These are phyloP conservation scores for Colletotrichum sp. DNA, from an alignment of 2,329 filamentous ascomycete genomes.

Conservation along the genomic window DNA sequence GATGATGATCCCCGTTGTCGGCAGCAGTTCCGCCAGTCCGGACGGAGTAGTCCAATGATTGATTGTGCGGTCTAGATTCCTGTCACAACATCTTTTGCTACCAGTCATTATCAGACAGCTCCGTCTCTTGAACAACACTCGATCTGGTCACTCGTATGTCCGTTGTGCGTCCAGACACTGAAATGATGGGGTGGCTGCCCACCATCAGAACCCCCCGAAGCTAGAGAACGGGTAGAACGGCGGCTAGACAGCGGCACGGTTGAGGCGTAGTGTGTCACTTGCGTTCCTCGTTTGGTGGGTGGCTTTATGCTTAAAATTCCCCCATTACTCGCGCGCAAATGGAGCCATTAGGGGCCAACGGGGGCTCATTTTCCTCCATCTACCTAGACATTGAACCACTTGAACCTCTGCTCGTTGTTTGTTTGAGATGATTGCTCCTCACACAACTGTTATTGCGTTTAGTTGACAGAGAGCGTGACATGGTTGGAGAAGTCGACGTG, in stretches of 20 bases:
- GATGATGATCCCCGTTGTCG: background rate
- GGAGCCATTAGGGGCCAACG: background rate
- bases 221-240: background rate
- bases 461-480: background rate
- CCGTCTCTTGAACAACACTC: background rate
- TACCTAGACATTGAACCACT: background rate
- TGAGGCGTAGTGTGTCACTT: background rate
- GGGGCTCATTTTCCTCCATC: background rate
- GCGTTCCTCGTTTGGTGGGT: background rate
- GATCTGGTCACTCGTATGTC: background rate
- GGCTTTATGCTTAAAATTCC: background rate
- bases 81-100: background rate
- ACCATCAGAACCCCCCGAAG: background rate
- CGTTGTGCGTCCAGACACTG: background rate
- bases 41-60: background rate
- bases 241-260: background rate
- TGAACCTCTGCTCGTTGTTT: background rate
- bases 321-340: background rate
- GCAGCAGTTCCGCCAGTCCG: background rate
- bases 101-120: background rate
- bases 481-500: background rate
- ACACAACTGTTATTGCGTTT: rapidly evolving
- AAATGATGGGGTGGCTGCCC: background rate
- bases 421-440: background rate
- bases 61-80: background rate